Percentiles rank a stretch among this genome's conserved stretches.
These are phyloP conservation scores for Trametes sanguinea DNA, from an alignment of 768 basidiomycete species.

Conservation along the genomic window DNA sequence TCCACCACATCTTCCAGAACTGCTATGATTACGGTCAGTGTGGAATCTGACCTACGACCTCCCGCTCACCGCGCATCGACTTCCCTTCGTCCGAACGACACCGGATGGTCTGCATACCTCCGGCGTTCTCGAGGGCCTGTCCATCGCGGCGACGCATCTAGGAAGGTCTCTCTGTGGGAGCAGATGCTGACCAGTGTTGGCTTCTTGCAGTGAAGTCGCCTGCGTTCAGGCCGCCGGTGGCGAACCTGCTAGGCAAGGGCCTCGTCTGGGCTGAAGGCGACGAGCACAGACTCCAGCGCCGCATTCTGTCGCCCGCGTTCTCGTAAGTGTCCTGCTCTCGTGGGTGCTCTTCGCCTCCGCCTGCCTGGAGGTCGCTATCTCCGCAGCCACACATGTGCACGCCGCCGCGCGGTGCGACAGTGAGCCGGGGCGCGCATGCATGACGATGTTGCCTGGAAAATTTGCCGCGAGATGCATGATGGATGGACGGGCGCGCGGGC, in stretches of 20 bases:
- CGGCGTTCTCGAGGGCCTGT: neutral
- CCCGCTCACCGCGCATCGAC: neutral
- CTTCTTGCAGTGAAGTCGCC: constrained; percentile 30
- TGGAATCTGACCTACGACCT: neutral
- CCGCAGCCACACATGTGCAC: neutral
- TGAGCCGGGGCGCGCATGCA: neutral
- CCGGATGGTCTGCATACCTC: neutral
- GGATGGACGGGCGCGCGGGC: neutral
- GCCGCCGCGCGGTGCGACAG: neutral
- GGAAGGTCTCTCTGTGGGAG: neutral
- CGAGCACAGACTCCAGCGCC: constrained; percentile 35
- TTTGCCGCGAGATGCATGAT: neutral
- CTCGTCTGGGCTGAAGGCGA: constrained; percentile 37
- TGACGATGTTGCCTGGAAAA: neutral
- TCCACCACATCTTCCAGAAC: constrained; percentile 42
- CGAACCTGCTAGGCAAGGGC: constrained; percentile 33
- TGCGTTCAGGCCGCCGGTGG: constrained; percentile 28
- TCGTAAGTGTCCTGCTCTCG: constrained; percentile 31
- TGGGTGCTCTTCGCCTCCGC: neutral
- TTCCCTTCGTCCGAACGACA: neutral
- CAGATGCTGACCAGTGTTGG: neutral
- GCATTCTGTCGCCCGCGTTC: constrained; percentile 38
- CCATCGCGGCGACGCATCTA: no score
- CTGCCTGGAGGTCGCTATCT: neutral
- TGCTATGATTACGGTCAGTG: constrained; percentile 36